These are phyloP conservation scores for Furcasterigmium furcatum DNA, from an alignment of 2,329 filamentous ascomycete species.

Conservation along the genomic window DNA sequence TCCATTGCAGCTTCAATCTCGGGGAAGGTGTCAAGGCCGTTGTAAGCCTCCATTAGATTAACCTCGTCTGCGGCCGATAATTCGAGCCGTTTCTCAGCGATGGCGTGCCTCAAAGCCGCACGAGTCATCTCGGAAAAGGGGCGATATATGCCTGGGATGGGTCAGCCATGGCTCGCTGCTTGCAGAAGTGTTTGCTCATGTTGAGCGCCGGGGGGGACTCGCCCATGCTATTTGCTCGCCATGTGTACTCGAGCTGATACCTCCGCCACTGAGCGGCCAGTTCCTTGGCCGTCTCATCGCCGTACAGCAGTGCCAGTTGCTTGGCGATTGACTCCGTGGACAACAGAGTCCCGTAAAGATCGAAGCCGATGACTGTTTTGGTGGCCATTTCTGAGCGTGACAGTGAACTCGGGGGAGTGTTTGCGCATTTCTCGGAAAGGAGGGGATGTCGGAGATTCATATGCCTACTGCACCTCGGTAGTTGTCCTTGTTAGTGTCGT, in stretches of 20 bases:
- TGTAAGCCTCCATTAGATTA: constrained; percentile 60
- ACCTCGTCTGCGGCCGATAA: constrained; percentile 40
- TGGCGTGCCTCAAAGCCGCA: constrained; percentile 59
- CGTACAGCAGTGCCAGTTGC: constrained; percentile 55
- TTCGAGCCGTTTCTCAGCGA: constrained; percentile 50
- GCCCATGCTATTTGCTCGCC: constrained; percentile 75
- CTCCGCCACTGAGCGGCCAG: constrained; percentile 63
- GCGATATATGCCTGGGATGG: constrained; percentile 51
- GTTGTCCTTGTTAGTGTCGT: too few species aligned
- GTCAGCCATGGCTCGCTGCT: not conserved
- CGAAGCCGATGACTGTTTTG: constrained; percentile 61
- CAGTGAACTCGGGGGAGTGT: constrained; percentile 1
- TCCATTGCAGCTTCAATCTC: constrained; percentile 57
- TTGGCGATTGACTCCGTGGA: constrained; percentile 66
- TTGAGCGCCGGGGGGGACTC: constrained; percentile 17
- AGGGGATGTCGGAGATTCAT: too few species aligned
- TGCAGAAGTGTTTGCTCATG: not conserved
- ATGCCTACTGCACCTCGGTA: too few species aligned
- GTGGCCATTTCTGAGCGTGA: constrained; percentile 8
- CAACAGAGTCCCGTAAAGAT: constrained; percentile 72
- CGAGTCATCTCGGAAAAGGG: constrained; percentile 62
- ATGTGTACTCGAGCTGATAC: constrained; percentile 76
- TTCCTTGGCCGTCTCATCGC: constrained; percentile 49
- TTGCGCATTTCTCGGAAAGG: too few species aligned
- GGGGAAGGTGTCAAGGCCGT: constrained; percentile 60